A percentile compares a stretch with the other conserved stretches of the same genome.
These are phyloP conservation scores for Leccinum subtestaceum DNA, from an alignment of 768 basidiomycete genomes.

Conservation along the genomic window DNA sequence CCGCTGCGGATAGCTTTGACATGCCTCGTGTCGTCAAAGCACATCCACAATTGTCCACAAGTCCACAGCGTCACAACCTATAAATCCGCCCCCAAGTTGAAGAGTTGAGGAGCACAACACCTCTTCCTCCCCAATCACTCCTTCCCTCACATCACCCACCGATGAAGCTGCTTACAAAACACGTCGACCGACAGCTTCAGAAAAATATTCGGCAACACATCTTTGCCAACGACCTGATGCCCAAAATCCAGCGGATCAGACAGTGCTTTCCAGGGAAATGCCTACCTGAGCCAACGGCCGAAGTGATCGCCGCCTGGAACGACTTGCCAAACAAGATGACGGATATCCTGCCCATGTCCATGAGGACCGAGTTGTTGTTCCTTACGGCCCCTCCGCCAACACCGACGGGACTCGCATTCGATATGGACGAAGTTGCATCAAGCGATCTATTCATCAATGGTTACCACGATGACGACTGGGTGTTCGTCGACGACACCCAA, in stretches of 20 bases:
- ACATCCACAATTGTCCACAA: constrained; percentile 27
- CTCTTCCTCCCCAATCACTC: neutral
- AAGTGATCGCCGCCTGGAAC: constrained; percentile 23
- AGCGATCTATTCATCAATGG: neutral
- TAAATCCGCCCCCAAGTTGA: constrained; percentile 16
- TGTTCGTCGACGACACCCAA: neutral
- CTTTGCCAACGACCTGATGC: constrained; percentile 13
- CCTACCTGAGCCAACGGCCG: constrained; percentile 19
- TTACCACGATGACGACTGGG: constrained; percentile 1
- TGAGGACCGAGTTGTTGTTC: neutral
- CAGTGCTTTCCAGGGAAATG: constrained; percentile 10
- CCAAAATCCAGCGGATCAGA: constrained; percentile 17
- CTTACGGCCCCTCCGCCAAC: constrained; percentile 22
- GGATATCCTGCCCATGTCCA: constrained; percentile 8
- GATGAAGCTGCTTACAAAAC: constrained; percentile 9
- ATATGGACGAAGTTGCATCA: constrained; percentile 1
- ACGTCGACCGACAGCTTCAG: constrained; percentile 13
- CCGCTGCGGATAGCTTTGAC: constrained; percentile 11
- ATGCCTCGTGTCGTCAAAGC: constrained; percentile 31
- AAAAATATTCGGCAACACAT: constrained; percentile 9
- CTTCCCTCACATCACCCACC: neutral
- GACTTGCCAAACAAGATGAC: constrained; percentile 25
- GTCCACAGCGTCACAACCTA: constrained; percentile 10
- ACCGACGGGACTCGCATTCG: constrained; percentile 7
- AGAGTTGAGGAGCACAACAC: neutral